phyloP scores from a whole-genome alignment of 192 early-diverging fungal species.

The Geosiphon pyriformis region DNA sequence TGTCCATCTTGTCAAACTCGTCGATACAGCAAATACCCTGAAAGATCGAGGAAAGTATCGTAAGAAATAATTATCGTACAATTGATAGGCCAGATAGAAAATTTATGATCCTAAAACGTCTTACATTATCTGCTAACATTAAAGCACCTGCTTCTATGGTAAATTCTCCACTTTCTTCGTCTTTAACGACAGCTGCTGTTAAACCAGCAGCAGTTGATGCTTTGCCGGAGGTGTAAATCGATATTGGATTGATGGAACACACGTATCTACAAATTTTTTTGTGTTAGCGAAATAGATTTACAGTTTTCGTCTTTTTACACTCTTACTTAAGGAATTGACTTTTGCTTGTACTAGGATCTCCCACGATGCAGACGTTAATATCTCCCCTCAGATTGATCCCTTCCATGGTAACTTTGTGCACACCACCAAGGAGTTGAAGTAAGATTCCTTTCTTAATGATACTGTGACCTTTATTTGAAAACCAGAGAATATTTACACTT shows the following conservation, averaged over 20 bases:
- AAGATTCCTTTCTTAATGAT: slow-evolving; percentile 94
- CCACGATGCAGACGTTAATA: slow-evolving; percentile 96
- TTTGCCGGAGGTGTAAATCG: slow-evolving; percentile 95
- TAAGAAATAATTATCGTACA: background rate
- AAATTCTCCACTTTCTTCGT: slow-evolving; percentile 97
- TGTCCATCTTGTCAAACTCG: slow-evolving; percentile 99
- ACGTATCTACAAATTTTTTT: slow-evolving; percentile 81
- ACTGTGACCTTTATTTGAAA: slow-evolving; percentile 62
- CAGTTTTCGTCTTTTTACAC: background rate
- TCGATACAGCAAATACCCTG: slow-evolving; percentile 97
- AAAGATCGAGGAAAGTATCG: no score
- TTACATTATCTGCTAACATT: slow-evolving; percentile 94
- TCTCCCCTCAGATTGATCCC: slow-evolving; percentile 94
- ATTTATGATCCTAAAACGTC: background rate
- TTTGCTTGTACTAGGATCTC: slow-evolving; percentile 93
- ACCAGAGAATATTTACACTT: background rate
- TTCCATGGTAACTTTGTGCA: slow-evolving; percentile 89
- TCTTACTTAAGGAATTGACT: slow-evolving; percentile 89
- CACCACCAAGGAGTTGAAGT: slow-evolving; percentile 91
- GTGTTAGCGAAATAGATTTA: background rate
- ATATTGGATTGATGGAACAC: slow-evolving; percentile 81
- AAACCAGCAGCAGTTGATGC: slow-evolving; percentile 94
- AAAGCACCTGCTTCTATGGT: slow-evolving; percentile 96
- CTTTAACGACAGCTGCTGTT: slow-evolving; percentile 91
- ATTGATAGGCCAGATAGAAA: slow-evolving; percentile 4